Evolutionary conservation across 1,139 yeast species (phyloP).

Genomic region (Hyphopichia buzzinii): DNA sequence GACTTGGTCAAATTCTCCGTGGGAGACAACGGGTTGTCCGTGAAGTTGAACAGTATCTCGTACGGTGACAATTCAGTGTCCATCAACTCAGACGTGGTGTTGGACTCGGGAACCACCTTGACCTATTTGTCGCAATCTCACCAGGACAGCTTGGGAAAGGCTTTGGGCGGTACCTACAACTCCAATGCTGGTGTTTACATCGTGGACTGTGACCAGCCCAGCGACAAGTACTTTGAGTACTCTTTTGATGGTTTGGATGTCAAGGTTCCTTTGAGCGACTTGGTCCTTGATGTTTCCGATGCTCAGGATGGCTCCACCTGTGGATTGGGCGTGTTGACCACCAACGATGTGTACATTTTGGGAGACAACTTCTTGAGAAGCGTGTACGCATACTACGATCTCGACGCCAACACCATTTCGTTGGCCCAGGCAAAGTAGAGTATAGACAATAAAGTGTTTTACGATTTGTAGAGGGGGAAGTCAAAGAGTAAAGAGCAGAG

Average conservation of each 20-base stretch:
- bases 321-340: constrained; percentile 25
- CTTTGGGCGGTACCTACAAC: constrained; percentile 20
- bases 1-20: constrained; percentile 31
- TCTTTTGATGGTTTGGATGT: constrained; percentile 7
- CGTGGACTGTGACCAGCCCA: constrained; percentile 9
- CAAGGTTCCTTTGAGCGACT: constrained; percentile 9
- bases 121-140: constrained; percentile 49
- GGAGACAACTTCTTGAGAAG: constrained; percentile 32
- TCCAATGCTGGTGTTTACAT: not conserved
- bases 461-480: too few relatives aligned
- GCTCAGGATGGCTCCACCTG: constrained; percentile 14
- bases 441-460: too few relatives aligned
- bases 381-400: constrained; percentile 28
- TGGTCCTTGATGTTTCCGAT: constrained; percentile 4
- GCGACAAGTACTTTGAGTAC: constrained; percentile 7
- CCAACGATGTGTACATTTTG: constrained; percentile 10
- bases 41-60: not conserved
- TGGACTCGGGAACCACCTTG: constrained; percentile 71
- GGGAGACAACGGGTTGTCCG: not conserved
- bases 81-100: constrained; percentile 15
- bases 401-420: constrained; percentile 23
- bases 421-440: constrained; percentile 27
- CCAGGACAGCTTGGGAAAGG: constrained; percentile 34
- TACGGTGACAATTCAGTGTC: constrained; percentile 4
- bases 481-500: too few relatives aligned